Conservation (phyloP, 345 rosid species). For the Gossypium longicalyx region DNA sequence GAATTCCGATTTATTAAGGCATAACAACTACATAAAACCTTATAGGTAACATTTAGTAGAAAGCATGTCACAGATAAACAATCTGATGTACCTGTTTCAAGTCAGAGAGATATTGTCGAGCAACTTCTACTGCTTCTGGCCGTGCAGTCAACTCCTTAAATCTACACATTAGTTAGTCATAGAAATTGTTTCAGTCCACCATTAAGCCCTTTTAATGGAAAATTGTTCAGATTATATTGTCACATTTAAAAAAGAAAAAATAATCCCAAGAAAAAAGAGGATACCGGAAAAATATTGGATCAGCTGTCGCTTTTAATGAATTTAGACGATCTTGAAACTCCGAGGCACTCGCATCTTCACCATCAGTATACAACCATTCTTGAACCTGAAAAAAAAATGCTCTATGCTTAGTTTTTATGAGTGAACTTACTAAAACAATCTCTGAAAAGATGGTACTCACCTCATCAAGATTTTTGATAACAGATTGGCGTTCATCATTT, state of each 20-base stretch:
- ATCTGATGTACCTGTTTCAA: constrained; percentile 34
- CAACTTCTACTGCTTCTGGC: constrained; percentile 63
- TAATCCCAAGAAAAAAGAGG: constrained; percentile 11
- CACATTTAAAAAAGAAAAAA: background rate
- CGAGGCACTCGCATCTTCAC: constrained; percentile 82
- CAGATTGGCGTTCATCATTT: constrained; percentile 68
- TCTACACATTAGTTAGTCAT: constrained; percentile 30
- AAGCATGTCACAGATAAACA: background rate
- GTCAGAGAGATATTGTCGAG: constrained; percentile 54
- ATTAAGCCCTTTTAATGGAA: background rate
- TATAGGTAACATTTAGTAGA: background rate
- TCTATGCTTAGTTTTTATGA: background rate
- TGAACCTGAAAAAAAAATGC: constrained; percentile 56
- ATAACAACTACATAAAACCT: background rate
- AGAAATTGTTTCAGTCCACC: constrained; percentile 1
- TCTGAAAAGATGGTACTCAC: constrained; percentile 28
- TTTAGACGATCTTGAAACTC: constrained; percentile 68
- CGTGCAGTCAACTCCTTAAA: constrained; percentile 75
- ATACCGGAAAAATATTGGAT: constrained; percentile 80
- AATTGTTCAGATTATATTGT: background rate
- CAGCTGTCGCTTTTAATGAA: constrained; percentile 67
- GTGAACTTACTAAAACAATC: constrained; percentile 6
- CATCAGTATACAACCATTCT: constrained; percentile 97
- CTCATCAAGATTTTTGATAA: constrained; percentile 86
- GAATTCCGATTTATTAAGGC: too few species aligned